Evolutionary conservation across 306 rosid species (phyloP), one percentile per base, ranked within the genome.

Genomic region (Cicer pinnatifidum): DNA sequence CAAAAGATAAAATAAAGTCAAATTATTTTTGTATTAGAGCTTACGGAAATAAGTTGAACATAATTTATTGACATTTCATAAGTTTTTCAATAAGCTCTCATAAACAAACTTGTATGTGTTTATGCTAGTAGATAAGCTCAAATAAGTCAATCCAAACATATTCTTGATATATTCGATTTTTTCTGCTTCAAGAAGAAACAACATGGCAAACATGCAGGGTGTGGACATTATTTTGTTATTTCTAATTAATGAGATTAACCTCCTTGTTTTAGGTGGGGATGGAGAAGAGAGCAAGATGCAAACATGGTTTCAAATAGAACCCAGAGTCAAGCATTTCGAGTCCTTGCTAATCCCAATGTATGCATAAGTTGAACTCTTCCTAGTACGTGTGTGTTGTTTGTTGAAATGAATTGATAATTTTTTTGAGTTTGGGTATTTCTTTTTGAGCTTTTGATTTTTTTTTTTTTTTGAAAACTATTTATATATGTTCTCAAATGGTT

Each of bases 281-380:
- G 89, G 97, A 86, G 74, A 78, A 86, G 81, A 66, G 71, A 75
- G 69, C 85, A 77, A 73, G 89, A 82, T 50, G 86, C 67, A 72
- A 68, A 84, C 63, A 72, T 79, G 50, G 81, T 77, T 82, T 59
- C 78, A 39, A 76, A 65, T 64, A 84, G 84, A 84, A 86, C 88
- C 79, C 83, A 85, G 67, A 89, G 91, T 75, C 90, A 79, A 75
- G 85, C 91, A 66, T 78, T 89, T 70, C 90, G 7, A 80, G 76
- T 91, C 71, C 85, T 88, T 76, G 92, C 91, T 80, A 87, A 85
- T 60, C 80, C 93, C 69, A 91, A 85, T 84, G 97, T 91, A 91
- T 71, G 96, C 79, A 48, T 81, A 63, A 54, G 62, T 38, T 66
- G 75, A 73, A 82, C 75, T 54, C 75, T 79, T 87, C 81, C 83